Evolutionary conservation across 2,329 filamentous ascomycete species (phyloP).

Genomic region (Leptographium procerum): DNA sequence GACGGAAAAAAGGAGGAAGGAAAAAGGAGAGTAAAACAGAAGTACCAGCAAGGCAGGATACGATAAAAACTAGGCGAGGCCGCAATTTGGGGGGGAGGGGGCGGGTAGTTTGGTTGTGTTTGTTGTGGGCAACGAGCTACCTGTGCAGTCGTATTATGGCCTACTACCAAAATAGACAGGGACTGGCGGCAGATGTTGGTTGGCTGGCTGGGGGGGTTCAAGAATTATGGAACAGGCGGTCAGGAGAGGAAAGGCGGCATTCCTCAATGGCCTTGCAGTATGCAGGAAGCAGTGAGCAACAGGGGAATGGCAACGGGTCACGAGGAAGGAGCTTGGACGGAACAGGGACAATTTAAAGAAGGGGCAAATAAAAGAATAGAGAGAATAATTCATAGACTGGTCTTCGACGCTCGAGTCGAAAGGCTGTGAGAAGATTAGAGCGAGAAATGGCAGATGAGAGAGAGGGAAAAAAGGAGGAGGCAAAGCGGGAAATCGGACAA

Average conservation of each 20-base stretch:
- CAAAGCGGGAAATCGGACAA: background rate
- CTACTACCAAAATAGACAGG: conserved; percentile 1
- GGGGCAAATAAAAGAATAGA: background rate
- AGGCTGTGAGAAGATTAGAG: background rate
- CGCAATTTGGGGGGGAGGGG: background rate
- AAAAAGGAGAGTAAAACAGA: background rate
- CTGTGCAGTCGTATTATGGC: background rate
- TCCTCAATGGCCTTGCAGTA: background rate
- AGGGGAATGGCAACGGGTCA: background rate
- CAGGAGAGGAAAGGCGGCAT: background rate
- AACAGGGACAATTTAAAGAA: background rate
- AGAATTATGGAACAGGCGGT: background rate
- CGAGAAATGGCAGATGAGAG: background rate
- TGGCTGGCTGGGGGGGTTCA: background rate
- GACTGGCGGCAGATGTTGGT: background rate
- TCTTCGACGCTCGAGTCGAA: too few relatives aligned
- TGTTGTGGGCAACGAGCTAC: background rate
- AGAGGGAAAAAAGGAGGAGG: background rate
- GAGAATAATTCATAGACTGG: too few relatives aligned
- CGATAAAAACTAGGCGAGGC: background rate
- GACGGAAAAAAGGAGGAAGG: background rate
- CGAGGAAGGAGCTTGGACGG: background rate
- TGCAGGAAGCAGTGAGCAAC: background rate
- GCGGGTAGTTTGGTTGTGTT: background rate
- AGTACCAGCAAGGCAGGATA: background rate